Evolutionary conservation across 441 rosid genomes (phyloP), one percentile per base, ranked within the genome.

Genomic region (Populus hybrid): DNA sequence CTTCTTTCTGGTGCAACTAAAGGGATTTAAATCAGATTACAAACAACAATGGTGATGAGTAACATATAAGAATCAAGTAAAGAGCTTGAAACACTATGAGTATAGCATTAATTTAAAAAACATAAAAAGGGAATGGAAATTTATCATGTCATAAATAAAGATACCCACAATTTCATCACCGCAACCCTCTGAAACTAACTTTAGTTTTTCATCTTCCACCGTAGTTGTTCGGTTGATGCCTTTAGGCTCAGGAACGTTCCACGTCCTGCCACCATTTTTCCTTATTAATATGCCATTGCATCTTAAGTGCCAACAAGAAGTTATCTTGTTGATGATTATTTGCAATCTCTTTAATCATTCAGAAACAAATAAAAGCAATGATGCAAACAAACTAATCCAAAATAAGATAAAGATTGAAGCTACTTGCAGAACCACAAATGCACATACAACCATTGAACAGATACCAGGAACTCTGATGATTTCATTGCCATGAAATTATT

Each of bases 141-240:
- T 26, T 67, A 28, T n/a, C n/a, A n/a, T n/a, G n/a, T n/a, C n/a
- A n/a, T n/a, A n/a, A n/a, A n/a, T n/a, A n/a, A n/a, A n/a, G n/a
- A n/a, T n/a, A n/a, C n/a, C n/a, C n/a, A n/a, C n/a, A n/a, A n/a
- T n/a, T n/a, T n/a, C n/a, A n/a, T 45, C 85, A 83, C 85, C 84
- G 79, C 96, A 95, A 64, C 96, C 93, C 82, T 95, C 99, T 0
- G 94, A 90, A 85, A 91, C 86, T 65, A 95, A 81, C 85, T 90
- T 92, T 63, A 93, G 81, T 40, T 81, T 89, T 79, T 94, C 97
- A 36, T 89, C 94, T 86, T 95, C 97, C 77, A 78, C 68, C 38
- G 94, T 86, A 3, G 94, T 84, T 45, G 88, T 87, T 77, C 90
- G 74, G 64, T 86, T 76, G 78, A 93, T 79, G 68, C 88, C 89